Base-by-base conservation (phyloP, 2,329 filamentous ascomycete species). In the Claviceps paspali region DNA sequence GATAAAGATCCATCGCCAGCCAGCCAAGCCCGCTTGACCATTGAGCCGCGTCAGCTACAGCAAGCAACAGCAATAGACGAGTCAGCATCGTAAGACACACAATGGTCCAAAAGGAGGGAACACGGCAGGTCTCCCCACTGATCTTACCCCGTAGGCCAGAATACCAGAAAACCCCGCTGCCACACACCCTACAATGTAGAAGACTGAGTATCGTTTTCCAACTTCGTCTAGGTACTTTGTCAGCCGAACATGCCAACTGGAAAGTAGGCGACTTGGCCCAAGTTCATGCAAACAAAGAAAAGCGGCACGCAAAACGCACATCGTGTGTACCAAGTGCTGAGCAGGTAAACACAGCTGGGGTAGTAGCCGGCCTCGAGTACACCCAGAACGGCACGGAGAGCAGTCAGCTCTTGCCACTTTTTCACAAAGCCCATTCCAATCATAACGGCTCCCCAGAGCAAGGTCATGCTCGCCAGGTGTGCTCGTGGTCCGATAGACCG, bases 321-420 rank as follows among this genome's bases (percentile, higher is more conserved):
- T 54, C 75, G 59, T 0, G 75, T 77, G 49, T 81, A 82, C 78
- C 78, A 85, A 26, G 76, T 81, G 41, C 72, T 78, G n/a, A 85
- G 66, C 5, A 84, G 60, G 49, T 82, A 84, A 0, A 81, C 76
- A 35, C 71, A 78, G 36, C 72, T 71, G 0, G 79, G 78, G 54
- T 83, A 84, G 56, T 79, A 82, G 0, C 79, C 73, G n/a, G 73
- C 70, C 52, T 83, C 79, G 19, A 82, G 64, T 2, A 77, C 43
- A 34, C 79, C 79, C 12, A 81, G 62, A 2, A 82, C 38, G 0
- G 75, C 56, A 31, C 78, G 61, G 28, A 78, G 54, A 0, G 59
- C 73, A 0, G 72, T 60, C 38, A 82, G 53, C 18, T 67, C 51
- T 2, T 52, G 47, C 58, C 68, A 78, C 10, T 58, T 57, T 27